Conservation (phyloP, 1,139 yeast species). For the Saccharomycopsis hybrid region DNA sequence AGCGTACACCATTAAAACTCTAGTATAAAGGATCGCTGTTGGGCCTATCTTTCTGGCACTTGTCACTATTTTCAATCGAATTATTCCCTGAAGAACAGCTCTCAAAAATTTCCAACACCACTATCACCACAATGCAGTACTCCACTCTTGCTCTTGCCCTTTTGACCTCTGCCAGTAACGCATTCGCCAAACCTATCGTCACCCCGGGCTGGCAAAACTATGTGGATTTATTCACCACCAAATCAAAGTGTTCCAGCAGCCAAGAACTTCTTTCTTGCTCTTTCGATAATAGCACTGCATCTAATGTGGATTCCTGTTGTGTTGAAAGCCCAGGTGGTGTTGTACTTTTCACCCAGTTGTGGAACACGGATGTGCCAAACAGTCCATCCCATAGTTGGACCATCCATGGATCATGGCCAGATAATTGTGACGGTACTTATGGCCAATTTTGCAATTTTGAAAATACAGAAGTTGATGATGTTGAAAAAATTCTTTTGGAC, state of each 20-base stretch:
- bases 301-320: conserved; percentile 59
- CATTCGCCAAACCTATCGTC: conserved; percentile 6
- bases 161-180: not conserved
- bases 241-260: conserved; percentile 9
- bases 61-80: too few relatives aligned
- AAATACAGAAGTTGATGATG: conserved; percentile 42
- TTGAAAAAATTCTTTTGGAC: conserved; percentile 42
- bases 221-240: conserved; percentile 19
- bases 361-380: conserved; percentile 83
- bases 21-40: too few relatives aligned
- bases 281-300: conserved; percentile 26
- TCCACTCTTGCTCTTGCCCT: too few relatives aligned
- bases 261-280: conserved; percentile 17
- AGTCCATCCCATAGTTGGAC: conserved; percentile 79
- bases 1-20: too few relatives aligned
- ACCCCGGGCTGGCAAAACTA: conserved; percentile 19
- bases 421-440: conserved; percentile 68
- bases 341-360: conserved; percentile 80
- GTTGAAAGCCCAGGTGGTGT: conserved; percentile 72
- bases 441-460: conserved; percentile 68
- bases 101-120: too few relatives aligned
- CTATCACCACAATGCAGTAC: too few relatives aligned
- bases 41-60: too few relatives aligned
- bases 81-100: too few relatives aligned
- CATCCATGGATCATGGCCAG: conserved; percentile 82